phyloP scores from a whole-genome alignment of 257 asterid species.

The Solanum tarijense region DNA sequence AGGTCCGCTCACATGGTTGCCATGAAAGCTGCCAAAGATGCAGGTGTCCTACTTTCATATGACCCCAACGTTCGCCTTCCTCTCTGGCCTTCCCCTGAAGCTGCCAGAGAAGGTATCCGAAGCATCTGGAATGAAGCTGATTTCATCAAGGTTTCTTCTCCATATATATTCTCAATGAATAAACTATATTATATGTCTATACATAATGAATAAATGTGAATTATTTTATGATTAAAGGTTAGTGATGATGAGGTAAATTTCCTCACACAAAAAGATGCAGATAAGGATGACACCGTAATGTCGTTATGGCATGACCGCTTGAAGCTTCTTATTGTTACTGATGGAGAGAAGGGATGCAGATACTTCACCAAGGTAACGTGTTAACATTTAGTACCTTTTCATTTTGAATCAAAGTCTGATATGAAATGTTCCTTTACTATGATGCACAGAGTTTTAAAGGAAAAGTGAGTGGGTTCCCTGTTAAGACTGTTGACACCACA shows the following conservation, averaged over 20 bases:
- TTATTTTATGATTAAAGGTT: constrained; percentile 2
- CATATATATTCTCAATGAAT: not conserved
- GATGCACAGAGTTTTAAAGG: constrained; percentile 17
- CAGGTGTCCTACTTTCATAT: constrained; percentile 31
- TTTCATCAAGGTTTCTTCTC: constrained; percentile 26
- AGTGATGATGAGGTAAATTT: constrained; percentile 35
- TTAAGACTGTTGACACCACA: constrained; percentile 39
- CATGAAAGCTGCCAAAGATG: constrained; percentile 31
- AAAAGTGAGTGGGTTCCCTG: constrained; percentile 18
- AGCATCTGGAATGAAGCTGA: constrained; percentile 42
- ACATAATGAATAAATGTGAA: not conserved
- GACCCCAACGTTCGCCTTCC: constrained; percentile 43
- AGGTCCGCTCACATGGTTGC: constrained; percentile 36
- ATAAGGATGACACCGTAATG: constrained; percentile 15
- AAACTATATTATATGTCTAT: not conserved
- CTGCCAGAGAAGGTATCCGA: constrained; percentile 22
- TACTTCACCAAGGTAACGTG: constrained; percentile 22
- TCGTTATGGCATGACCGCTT: constrained; percentile 26
- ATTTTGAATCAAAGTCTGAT: not conserved
- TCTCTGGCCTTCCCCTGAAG: constrained; percentile 37
- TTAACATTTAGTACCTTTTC: not conserved
- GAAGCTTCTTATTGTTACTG: constrained; percentile 29
- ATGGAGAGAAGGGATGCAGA: constrained; percentile 38
- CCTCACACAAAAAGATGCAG: constrained; percentile 17
- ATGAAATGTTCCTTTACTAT: not conserved